phyloP scores from a whole-genome alignment of 257 asterid genomes.

The Solanum acaule region DNA sequence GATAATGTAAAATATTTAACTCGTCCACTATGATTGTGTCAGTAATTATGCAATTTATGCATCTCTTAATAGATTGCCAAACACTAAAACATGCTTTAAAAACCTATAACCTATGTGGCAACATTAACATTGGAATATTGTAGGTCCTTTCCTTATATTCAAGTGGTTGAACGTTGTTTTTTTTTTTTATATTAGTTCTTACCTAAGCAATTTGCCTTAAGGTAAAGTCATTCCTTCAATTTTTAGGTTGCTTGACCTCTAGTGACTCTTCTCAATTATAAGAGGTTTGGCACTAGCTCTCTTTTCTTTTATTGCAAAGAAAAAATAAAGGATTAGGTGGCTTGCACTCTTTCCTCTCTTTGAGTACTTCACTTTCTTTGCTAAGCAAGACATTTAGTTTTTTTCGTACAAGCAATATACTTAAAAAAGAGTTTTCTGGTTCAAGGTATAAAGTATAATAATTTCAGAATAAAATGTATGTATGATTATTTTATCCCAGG shows the following conservation, averaged over 20 bases:
- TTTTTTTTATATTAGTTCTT: not conserved
- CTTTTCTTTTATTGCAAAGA: not conserved
- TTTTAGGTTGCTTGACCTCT: not conserved
- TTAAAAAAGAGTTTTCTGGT: not conserved
- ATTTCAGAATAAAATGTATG: too few species aligned
- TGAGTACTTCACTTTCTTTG: not conserved
- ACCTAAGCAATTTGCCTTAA: too few species aligned
- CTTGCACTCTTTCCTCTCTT: not conserved
- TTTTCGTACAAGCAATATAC: not conserved
- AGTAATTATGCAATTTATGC: not conserved
- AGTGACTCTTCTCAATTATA: not conserved
- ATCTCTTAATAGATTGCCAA: not conserved
- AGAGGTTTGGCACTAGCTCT: not conserved
- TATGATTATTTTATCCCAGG: too few species aligned
- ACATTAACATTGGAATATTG: not conserved
- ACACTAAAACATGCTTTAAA: not conserved
- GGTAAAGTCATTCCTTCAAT: not conserved
- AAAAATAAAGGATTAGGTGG: not conserved
- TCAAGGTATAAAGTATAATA: too few species aligned
- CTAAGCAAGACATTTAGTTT: not conserved
- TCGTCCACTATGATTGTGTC: not conserved
- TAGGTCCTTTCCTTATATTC: not conserved
- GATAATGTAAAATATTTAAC: not conserved
- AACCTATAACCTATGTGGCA: not conserved
- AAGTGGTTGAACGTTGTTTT: not conserved